phyloP scores from a whole-genome alignment of 495 filamentous ascomycete genomes.

The Trichoderma virens region DNA sequence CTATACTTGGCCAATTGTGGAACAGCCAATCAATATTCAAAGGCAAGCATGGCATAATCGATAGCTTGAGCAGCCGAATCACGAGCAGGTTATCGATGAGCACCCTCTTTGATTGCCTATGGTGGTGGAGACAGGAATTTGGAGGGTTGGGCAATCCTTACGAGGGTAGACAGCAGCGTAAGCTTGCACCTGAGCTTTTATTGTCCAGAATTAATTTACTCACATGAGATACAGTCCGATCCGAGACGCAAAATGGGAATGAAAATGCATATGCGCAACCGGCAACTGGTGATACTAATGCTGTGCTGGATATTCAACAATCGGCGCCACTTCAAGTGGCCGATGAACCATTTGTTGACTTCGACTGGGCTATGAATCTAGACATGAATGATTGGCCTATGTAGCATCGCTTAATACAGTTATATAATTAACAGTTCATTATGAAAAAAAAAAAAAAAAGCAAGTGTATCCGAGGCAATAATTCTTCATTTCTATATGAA shows the following conservation, averaged over 20 bases:
- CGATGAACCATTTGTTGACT: constrained; percentile 4
- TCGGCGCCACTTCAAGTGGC: neutral
- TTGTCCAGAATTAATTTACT: neutral
- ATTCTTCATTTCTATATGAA: too few species aligned
- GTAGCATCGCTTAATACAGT: too few species aligned
- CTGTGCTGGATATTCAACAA: neutral
- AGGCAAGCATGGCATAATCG: constrained; percentile 32
- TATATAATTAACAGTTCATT: too few species aligned
- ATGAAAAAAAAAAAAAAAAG: too few species aligned
- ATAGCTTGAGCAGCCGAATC: constrained; percentile 29
- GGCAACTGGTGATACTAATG: neutral
- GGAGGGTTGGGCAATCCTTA: constrained; percentile 21
- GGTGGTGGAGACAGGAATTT: constrained; percentile 46
- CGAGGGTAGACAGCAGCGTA: constrained; percentile 14
- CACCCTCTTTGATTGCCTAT: constrained; percentile 37
- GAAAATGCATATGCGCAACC: neutral
- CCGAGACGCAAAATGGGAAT: neutral
- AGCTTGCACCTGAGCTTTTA: neutral
- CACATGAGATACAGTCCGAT: neutral
- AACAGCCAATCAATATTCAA: constrained; percentile 41
- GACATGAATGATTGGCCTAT: neutral
- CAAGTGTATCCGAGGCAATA: too few species aligned
- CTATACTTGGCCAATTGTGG: constrained; percentile 34
- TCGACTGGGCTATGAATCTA: neutral
- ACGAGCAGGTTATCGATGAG: constrained; percentile 36